A percentile compares a stretch with the other conserved stretches of the same genome.
phyloP scores from a whole-genome alignment of 805 yeast species.

The Vanderwaltozyma verrucispora region DNA sequence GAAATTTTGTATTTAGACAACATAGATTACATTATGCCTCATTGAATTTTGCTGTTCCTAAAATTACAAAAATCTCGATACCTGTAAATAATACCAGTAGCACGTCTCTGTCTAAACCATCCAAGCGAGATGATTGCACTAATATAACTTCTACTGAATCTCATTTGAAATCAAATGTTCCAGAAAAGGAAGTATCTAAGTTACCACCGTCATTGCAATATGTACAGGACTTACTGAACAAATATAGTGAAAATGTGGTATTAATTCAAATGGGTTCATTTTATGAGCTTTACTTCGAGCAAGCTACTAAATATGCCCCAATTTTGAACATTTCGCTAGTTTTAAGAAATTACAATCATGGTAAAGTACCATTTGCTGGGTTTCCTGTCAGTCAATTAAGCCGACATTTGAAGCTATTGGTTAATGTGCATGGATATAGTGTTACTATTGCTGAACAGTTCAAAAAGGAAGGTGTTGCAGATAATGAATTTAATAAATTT shows the following conservation, averaged over 20 bases:
- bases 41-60: neutral
- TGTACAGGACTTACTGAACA: slow-evolving; percentile 34
- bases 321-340: slow-evolving; percentile 65
- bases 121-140: neutral
- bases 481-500: slow-evolving; percentile 32
- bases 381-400: slow-evolving; percentile 69
- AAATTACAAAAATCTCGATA: neutral
- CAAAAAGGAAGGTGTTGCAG: slow-evolving; percentile 18
- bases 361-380: slow-evolving; percentile 74
- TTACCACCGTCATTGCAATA: slow-evolving; percentile 30
- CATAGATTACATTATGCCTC: too few species aligned
- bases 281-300: slow-evolving; percentile 82
- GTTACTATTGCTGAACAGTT: slow-evolving; percentile 81
- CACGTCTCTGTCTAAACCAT: neutral
- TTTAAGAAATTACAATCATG: slow-evolving; percentile 34
- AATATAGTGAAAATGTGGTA: slow-evolving; percentile 45
- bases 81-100: neutral
- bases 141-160: too few species aligned
- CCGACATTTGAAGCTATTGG: slow-evolving; percentile 62
- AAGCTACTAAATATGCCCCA: slow-evolving; percentile 67
- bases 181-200: neutral
- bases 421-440: slow-evolving; percentile 54
- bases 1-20: too few species aligned
- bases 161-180: too few species aligned
- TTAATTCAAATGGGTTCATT: slow-evolving; percentile 79